Evolutionary conservation across 2,329 filamentous ascomycete species (phyloP), one percentile per base, ranked within the genome.

Genomic region (Dactylellina sp.): DNA sequence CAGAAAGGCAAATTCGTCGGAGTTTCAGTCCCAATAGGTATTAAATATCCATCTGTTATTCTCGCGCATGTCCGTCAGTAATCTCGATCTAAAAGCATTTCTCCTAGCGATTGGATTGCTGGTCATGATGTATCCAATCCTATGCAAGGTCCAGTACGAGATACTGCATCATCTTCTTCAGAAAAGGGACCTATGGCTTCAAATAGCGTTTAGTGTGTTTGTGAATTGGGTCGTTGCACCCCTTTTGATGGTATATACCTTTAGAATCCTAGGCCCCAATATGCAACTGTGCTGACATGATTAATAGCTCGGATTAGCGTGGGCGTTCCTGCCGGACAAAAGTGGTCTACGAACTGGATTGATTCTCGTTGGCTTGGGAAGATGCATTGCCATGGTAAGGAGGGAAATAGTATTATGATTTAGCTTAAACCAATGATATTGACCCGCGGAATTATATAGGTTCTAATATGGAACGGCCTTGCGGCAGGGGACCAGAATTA

Each of bases 51-150:
- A 2, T 20, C 11, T 20, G 6, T 44, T 32, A 22, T 16, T n/a
- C 9, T 46, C 18, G 11, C n/a, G n/a, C n/a, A n/a, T n/a, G n/a
- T n/a, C n/a, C n/a, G n/a, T n/a, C n/a, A 20, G 18, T 9, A 7
- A 25, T 40, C 46, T 25, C n/a, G n/a, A n/a, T n/a, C n/a, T 2
- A 50, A 2, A 32, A 32, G 46, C n/a, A 6, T 55, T 18, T 20
- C 1, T 56, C 1, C 0, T 37, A 63, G 91, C 92, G 0, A 83
- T 96, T 52, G 92, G 92, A 0, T 82, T 96, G 0, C 84, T 96
- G 0, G 88, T 96, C 46, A 96, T 96, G 92, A 96, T 96, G 91
- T 96, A 95, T 79, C 93, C 92, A 0, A 96, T 96, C 71, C 83
- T 96, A 0, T 96, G 91, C 85, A 95, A 95, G 80, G 90, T 96